Evolutionary conservation across 1,284 basidiomycete species (phyloP).

Genomic region (Heterobasidion annosum): DNA sequence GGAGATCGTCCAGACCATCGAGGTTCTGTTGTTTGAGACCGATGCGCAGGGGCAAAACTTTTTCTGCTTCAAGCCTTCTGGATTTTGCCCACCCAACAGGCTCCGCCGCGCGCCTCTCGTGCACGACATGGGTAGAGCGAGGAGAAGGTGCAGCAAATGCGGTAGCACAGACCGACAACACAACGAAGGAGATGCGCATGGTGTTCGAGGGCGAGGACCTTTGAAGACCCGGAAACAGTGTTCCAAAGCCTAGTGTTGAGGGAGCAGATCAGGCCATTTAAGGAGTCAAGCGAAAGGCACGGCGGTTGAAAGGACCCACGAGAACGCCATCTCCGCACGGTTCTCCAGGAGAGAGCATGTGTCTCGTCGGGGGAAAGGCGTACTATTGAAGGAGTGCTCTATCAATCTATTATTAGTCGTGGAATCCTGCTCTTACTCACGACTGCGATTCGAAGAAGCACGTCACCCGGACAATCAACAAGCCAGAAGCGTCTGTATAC

Average conservation of each 20-base stretch:
- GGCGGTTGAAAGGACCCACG: too few relatives aligned
- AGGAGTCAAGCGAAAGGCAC: too few relatives aligned
- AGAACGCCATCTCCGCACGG: too few relatives aligned
- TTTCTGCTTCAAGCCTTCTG: slow-evolving; percentile 15
- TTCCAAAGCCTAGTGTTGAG: too few relatives aligned
- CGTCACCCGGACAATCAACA: background rate
- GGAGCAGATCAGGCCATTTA: too few relatives aligned
- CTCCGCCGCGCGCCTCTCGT: slow-evolving; percentile 19
- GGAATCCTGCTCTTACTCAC: too few relatives aligned
- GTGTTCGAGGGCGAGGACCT: background rate
- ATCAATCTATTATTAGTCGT: too few relatives aligned
- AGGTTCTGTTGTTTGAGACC: slow-evolving; percentile 28
- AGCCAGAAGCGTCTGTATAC: too few relatives aligned
- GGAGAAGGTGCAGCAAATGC: slow-evolving; percentile 13
- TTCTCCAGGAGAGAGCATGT: too few relatives aligned
- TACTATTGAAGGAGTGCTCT: too few relatives aligned
- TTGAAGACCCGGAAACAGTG: background rate
- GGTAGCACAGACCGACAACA: background rate
- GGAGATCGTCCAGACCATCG: slow-evolving; percentile 24
- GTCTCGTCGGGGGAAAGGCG: too few relatives aligned
- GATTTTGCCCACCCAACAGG: slow-evolving; percentile 14
- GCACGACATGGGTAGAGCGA: slow-evolving; percentile 15
- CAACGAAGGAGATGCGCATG: background rate
- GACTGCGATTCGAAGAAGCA: background rate
- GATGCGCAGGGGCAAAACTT: slow-evolving; percentile 21